phyloP scores from a whole-genome alignment of 2,329 filamentous ascomycete genomes.

The Talaromyces sp. region DNA sequence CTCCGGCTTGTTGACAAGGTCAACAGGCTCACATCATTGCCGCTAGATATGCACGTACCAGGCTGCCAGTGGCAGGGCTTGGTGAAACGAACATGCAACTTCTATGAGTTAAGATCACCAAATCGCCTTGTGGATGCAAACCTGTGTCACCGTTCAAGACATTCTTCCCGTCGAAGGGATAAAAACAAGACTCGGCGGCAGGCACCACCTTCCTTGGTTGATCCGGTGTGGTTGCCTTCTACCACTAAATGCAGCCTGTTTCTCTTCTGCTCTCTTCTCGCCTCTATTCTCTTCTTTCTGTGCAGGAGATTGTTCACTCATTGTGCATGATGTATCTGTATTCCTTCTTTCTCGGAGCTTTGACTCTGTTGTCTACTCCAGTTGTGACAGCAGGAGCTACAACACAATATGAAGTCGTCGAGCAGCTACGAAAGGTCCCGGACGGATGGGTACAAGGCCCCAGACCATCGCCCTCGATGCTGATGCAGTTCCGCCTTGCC shows the following conservation, averaged over 20 bases:
- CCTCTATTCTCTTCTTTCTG: neutral
- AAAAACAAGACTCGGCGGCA: neutral
- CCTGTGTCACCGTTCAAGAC: neutral
- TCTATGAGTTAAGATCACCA: neutral
- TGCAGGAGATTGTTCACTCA: neutral
- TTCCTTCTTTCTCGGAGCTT: conserved; percentile 8
- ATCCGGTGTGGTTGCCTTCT: neutral
- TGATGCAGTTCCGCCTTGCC: conserved; percentile 51
- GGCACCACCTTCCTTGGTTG: neutral
- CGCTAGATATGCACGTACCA: neutral
- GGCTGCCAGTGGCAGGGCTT: neutral
- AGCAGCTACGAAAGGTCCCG: conserved; percentile 33
- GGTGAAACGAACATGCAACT: neutral
- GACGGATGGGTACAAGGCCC: conserved; percentile 35
- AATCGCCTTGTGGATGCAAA: neutral
- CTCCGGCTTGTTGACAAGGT: neutral
- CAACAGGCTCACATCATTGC: neutral
- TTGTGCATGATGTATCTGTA: conserved; percentile 13
- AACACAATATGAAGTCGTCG: conserved; percentile 25
- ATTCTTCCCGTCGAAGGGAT: conserved; percentile 13
- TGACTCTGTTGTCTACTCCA: conserved; percentile 1
- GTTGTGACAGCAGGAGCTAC: neutral
- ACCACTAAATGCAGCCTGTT: neutral
- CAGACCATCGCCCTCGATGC: conserved; percentile 35
- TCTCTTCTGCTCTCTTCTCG: neutral